Evolutionary conservation across 2,329 filamentous ascomycete species (phyloP).

Genomic region (Fusarium oxysporum): DNA sequence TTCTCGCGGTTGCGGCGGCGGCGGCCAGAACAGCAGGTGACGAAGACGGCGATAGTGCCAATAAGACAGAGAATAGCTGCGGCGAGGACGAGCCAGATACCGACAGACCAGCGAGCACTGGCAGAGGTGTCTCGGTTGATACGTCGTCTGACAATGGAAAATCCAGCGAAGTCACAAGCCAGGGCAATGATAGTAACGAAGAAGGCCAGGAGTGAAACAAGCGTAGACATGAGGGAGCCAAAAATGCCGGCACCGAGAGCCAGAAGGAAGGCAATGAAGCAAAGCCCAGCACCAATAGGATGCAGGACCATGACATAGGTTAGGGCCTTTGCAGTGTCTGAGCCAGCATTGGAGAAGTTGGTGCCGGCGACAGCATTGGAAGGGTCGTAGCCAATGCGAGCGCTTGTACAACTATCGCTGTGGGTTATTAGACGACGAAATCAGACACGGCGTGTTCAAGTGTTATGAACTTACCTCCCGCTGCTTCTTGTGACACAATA

Average conservation of each 20-base stretch:
- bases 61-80: conserved; percentile 66
- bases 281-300: conserved; percentile 67
- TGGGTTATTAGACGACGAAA: conserved; percentile 13
- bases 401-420: conserved; percentile 61
- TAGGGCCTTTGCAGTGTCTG: conserved; percentile 60
- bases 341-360: conserved; percentile 56
- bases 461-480: conserved; percentile 36
- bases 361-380: conserved; percentile 57
- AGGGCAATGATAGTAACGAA: conserved; percentile 62
- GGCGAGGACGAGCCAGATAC: conserved; percentile 69
- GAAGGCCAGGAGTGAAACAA: conserved; percentile 64
- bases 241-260: conserved; percentile 63
- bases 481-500: conserved; percentile 58
- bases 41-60: conserved; percentile 67
- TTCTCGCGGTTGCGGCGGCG: conserved; percentile 46
- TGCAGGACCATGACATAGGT: conserved; percentile 72
- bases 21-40: conserved; percentile 70
- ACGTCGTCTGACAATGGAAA: conserved; percentile 64
- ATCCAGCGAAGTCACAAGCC: conserved; percentile 68
- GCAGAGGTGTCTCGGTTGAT: conserved; percentile 60
- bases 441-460: neutral
- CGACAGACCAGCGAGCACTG: conserved; percentile 63
- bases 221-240: conserved; percentile 63
- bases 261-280: conserved; percentile 69
- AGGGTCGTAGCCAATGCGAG: conserved; percentile 67